These are phyloP conservation scores for Simplicillium sp. DNA, from an alignment of 2,329 filamentous ascomycete species.

Conservation along the genomic window DNA sequence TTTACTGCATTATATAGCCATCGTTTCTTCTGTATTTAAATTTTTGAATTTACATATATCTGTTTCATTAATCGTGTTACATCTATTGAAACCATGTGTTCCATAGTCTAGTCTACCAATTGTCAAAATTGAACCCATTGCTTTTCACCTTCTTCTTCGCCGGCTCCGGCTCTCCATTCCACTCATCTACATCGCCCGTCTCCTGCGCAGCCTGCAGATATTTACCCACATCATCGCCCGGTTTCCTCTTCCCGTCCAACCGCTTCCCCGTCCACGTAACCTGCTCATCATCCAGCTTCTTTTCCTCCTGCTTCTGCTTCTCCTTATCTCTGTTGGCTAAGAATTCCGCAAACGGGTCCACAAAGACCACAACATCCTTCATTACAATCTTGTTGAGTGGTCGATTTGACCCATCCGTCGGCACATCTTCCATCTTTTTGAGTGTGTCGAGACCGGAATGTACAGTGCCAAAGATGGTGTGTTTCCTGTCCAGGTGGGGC, in stretches of 20 bases:
- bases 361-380: conserved; percentile 72
- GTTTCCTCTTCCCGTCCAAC: conserved; percentile 88
- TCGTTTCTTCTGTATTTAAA: neutral
- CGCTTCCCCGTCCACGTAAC: conserved; percentile 60
- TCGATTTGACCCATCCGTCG: conserved; percentile 64
- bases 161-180: conserved; percentile 60
- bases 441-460: conserved; percentile 68
- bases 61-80: conserved; percentile 9
- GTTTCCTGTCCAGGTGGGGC: conserved; percentile 84
- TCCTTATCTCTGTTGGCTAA: conserved; percentile 61
- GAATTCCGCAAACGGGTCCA: conserved; percentile 95
- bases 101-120: too few relatives aligned
- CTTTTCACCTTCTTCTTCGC: conserved; percentile 71
- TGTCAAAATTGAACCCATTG: conserved; percentile 76
- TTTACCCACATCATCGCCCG: conserved; percentile 54
- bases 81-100: too few relatives aligned
- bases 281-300: conserved; percentile 34
- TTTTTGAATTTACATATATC: neutral
- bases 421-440: conserved; percentile 64
- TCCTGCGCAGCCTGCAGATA: conserved; percentile 57
- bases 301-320: conserved; percentile 46
- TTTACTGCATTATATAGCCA: too few relatives aligned
- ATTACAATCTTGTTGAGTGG: conserved; percentile 75
- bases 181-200: conserved; percentile 52
- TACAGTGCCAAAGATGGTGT: conserved; percentile 90